Base-by-base conservation (phyloP, 75 land plant genomes). In the Adiantum capillusveneris region DNA sequence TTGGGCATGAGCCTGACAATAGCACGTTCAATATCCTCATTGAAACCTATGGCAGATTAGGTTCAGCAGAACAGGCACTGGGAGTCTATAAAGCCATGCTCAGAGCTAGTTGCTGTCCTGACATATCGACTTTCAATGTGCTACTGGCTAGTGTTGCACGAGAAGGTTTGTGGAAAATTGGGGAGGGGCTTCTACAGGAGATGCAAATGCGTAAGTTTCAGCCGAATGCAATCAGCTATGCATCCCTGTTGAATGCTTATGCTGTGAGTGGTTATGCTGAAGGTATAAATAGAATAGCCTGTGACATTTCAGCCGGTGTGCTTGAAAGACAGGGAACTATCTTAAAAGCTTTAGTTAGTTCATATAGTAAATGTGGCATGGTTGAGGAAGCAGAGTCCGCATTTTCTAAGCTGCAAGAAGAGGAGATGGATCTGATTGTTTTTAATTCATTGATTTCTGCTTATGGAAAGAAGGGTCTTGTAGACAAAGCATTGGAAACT, bases 11-110 rank as follows among this genome's bases (percentile, higher is more conserved):
- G 36, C 97, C 99, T 28, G 86, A 81, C 34, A 77, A 84, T 58
- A 92, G 79, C 30, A 95, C 96, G 2, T 90, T 90, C 57, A 90
- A 90, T 66, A 90, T 87, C 26, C 78, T 95, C 31, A 95, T 95
- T 54, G 77, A 95, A 69, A 83, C 91, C 27, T 95, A 95, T 64
- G 88, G 99, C 22, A 74, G 86, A 28, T 95, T 88, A 74, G 88
- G 99, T 1, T 82, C 75, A 20, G 59, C 82, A 51, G 88, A 84
- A 22, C 83, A 90, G 60, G 87, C 99, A 13, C 75, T 95, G 85
- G 80, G 63, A 18, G 74, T 94, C 25, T 94, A 94, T 57, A 66
- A 74, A 61, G 72, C 76, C 34, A 85, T 94, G 95, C 51, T 89
- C 29, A 75, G 66, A 37, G 79, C 91, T 57, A 96, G 85, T 28